phyloP scores from a whole-genome alignment of 1,284 basidiomycete species.

The Salmacisia buchloeana region DNA sequence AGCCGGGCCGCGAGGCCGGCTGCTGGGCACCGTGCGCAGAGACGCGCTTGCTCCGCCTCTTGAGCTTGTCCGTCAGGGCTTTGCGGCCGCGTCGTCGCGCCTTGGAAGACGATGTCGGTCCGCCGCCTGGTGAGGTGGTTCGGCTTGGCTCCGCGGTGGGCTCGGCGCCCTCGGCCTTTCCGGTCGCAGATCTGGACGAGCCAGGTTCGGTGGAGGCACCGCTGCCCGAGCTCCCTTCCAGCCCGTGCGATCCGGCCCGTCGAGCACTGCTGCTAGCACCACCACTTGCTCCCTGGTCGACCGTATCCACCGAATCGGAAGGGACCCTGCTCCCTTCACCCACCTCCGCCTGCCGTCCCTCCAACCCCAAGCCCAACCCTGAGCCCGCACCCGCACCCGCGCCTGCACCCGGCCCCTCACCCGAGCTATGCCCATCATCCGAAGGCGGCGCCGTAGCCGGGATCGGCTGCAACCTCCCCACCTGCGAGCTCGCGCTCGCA shows the following conservation, averaged over 20 bases:
- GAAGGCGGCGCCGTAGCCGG: neutral
- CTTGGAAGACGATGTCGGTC: neutral
- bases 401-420: neutral
- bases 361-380: neutral
- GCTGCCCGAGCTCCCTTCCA: neutral
- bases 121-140: neutral
- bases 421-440: neutral
- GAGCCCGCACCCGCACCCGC: neutral
- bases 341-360: too few species aligned
- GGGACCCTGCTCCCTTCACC: too few species aligned
- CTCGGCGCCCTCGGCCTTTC: neutral
- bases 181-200: too few species aligned
- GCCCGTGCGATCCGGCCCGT: too few species aligned
- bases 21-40: neutral
- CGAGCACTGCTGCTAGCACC: too few species aligned
- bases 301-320: too few species aligned
- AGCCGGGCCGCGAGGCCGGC: neutral
- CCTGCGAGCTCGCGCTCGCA: neutral
- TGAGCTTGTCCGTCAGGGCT: neutral
- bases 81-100: neutral
- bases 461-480: neutral
- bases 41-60: conserved; percentile 2
- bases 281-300: too few species aligned
- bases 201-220: neutral
- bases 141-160: neutral